A percentile compares a stretch with the other conserved stretches of the same genome.
Evolutionary conservation across 305 asterid species (phyloP).

Genomic region (Solanum chacoense): DNA sequence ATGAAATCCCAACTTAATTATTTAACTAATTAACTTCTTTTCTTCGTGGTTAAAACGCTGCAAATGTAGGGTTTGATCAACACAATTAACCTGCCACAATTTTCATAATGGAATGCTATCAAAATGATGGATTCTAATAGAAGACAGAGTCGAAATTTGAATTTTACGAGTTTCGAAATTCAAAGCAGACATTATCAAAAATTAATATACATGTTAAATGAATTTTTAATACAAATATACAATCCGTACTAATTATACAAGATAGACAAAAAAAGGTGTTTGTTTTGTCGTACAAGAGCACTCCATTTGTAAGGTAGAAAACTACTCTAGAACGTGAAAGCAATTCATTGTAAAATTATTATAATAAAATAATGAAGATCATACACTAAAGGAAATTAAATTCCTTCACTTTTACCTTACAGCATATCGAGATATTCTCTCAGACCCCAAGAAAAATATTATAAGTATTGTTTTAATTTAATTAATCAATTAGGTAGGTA

Average conservation of each 20-base stretch:
- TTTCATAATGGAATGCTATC: not conserved
- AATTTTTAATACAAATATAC: no score
- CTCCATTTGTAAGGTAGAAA: not conserved
- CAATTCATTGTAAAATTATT: slow-evolving; percentile 5
- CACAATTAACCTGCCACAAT: not conserved
- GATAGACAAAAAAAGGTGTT: not conserved
- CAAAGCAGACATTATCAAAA: not conserved
- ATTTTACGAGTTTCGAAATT: not conserved
- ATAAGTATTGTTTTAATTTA: not conserved
- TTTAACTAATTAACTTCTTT: not conserved
- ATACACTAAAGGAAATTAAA: not conserved
- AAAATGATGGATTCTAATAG: not conserved
- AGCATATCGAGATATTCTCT: not conserved
- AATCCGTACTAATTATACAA: not conserved
- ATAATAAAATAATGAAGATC: not conserved
- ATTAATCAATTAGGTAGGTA: not conserved
- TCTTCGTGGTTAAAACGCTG: not conserved
- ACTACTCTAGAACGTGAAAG: slow-evolving; percentile 10
- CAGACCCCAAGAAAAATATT: not conserved
- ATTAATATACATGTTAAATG: no score
- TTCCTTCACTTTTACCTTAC: not conserved
- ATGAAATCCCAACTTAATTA: not conserved
- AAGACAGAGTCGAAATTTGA: not conserved
- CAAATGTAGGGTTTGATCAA: not conserved
- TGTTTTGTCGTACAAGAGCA: not conserved